Base-by-base conservation (phyloP, 768 basidiomycete species). In the Dentipellis sp. region DNA sequence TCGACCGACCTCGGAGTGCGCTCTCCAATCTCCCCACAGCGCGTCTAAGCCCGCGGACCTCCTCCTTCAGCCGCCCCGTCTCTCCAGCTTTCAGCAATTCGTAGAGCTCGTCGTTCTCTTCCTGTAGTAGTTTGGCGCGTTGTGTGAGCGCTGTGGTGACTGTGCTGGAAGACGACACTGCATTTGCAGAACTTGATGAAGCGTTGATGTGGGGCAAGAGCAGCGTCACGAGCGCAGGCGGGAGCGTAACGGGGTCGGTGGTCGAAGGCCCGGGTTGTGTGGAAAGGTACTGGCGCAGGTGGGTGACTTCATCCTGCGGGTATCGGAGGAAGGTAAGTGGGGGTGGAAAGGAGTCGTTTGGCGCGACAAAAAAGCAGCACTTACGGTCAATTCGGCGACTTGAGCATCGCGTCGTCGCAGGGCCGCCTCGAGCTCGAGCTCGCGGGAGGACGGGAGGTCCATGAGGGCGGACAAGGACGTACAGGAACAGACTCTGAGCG, bases 31-130 rank as follows among this genome's bases (percentile, higher is more conserved):
- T 80, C 52, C 75, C 75, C 45, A 90, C 86, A 35, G 83, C 80
- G 60, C 81, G 75, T 36, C 82, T 75, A 54, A 93, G 73, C 7
- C 81, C 81, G 50, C 80, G 79, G 10, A 86, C 86, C 66, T 93
- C 88, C 65, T 91, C 91, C 66, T 90, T 90, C 59, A 93, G 66
- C 66, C 79, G 83, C 4, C 89, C 90, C 0, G 87, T 86, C 69
- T 93, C 90, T 40, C 85, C 80, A 22, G 74, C 74, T 67, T 81
- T 86, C 55, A 93, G 70, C 10, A 92, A 71, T 50, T 83, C 79
- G 66, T 92, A 93, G 16, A 93, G 68, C 60, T 93, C 91, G 61
- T 93, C 89, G 58, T 93, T 93, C 68, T 93, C 91, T 55, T 91
- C 86, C 66, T 93, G 91, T 10, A 93, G 72, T 16, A 84, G 68